A percentile compares a stretch with the other conserved stretches of the same genome.
phyloP scores from a whole-genome alignment of 2,329 filamentous ascomycete species.

The Pseudopithomyces chartarum region DNA sequence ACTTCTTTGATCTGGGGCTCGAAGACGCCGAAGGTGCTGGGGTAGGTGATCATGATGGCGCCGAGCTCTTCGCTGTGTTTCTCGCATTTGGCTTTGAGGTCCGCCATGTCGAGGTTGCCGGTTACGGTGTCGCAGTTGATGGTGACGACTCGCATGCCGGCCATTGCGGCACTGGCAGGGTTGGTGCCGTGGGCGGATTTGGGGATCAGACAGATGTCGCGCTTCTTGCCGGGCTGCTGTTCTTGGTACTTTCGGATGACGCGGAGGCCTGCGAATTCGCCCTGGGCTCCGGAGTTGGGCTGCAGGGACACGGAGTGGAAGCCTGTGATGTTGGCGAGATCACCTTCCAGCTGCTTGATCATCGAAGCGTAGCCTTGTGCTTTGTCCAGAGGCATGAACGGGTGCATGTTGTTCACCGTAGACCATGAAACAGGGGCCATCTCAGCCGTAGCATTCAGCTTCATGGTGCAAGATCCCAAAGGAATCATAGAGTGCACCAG shows the following conservation, averaged over 20 bases:
- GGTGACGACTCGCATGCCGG: slow-evolving; percentile 89
- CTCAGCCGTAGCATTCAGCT: slow-evolving; percentile 90
- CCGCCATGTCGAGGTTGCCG: slow-evolving; percentile 85
- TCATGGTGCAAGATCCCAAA: slow-evolving; percentile 97
- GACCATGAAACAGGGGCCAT: slow-evolving; percentile 85
- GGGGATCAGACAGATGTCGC: slow-evolving; percentile 92
- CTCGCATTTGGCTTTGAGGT: slow-evolving; percentile 86
- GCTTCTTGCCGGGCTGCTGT: slow-evolving; percentile 67
- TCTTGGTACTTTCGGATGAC: slow-evolving; percentile 86
- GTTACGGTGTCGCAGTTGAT: slow-evolving; percentile 88
- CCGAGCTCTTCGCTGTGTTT: slow-evolving; percentile 84
- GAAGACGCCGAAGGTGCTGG: slow-evolving; percentile 92
- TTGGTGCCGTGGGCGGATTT: slow-evolving; percentile 96
- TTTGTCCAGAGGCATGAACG: slow-evolving; percentile 70
- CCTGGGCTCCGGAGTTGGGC: slow-evolving; percentile 94
- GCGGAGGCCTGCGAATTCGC: slow-evolving; percentile 88
- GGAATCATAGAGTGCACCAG: slow-evolving; percentile 98
- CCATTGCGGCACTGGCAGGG: slow-evolving; percentile 93
- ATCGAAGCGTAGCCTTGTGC: slow-evolving; percentile 72
- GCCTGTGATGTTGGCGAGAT: slow-evolving; percentile 82
- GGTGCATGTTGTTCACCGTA: slow-evolving; percentile 79
- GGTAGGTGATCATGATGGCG: slow-evolving; percentile 97
- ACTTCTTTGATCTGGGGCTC: slow-evolving; percentile 87
- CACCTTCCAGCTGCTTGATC: slow-evolving; percentile 72
- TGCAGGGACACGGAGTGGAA: slow-evolving; percentile 90